Percentiles rank a stretch among this genome's conserved stretches.
Conservation (phyloP, 2,329 filamentous ascomycete genomes). For the Lachnellula willkommii region DNA sequence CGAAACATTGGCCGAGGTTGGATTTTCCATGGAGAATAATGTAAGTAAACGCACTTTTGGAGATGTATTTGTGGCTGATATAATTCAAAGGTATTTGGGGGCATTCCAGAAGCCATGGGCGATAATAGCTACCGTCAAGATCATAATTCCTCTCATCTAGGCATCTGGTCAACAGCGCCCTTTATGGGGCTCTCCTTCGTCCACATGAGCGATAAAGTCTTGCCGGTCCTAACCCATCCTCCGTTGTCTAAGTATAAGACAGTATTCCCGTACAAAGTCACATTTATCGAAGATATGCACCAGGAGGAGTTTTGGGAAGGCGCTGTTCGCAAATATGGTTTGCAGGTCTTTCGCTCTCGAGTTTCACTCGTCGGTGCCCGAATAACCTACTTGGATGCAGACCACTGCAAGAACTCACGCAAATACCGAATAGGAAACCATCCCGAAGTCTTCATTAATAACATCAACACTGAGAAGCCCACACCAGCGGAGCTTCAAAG, state of each 20-base stretch:
- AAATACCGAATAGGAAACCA: too few relatives aligned
- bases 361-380: constrained; percentile 1
- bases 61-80: background rate
- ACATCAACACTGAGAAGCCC: background rate
- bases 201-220: background rate
- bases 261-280: constrained; percentile 12
- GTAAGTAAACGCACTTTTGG: constrained; percentile 4
- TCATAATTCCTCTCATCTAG: background rate
- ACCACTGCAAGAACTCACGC: too few relatives aligned
- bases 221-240: constrained; percentile 8
- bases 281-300: constrained; percentile 19
- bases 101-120: constrained; percentile 4
- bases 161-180: background rate
- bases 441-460: background rate
- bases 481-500: background rate
- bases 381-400: background rate
- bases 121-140: background rate
- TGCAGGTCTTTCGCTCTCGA: constrained; percentile 11
- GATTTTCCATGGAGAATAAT: constrained; percentile 14
- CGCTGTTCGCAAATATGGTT: constrained; percentile 11
- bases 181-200: background rate
- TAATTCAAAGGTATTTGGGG: constrained; percentile 3
- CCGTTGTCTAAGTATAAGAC: constrained; percentile 1
- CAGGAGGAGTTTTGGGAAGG: constrained; percentile 20
- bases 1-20: constrained; percentile 15